These are phyloP conservation scores for Saturnispora ahearnii DNA, from an alignment of 805 yeast species.

Conservation along the genomic window DNA sequence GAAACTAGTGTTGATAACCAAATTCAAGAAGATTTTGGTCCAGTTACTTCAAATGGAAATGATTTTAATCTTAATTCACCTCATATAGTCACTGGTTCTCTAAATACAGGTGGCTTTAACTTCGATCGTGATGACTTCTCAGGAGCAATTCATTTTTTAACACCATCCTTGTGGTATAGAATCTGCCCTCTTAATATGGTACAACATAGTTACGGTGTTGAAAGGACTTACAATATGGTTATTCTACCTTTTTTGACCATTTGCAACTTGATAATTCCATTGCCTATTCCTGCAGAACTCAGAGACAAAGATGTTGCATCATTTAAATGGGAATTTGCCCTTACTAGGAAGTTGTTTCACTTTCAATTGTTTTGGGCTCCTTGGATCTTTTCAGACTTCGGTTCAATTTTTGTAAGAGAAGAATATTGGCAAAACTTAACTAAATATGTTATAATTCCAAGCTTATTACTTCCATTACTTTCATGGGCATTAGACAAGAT, in stretches of 20 bases:
- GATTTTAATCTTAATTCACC: background rate
- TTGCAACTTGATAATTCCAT: constrained; percentile 23
- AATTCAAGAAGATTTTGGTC: background rate
- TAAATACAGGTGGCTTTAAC: background rate
- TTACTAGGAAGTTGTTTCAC: constrained; percentile 20
- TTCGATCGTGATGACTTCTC: background rate
- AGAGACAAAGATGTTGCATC: constrained; percentile 10
- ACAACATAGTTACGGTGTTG: constrained; percentile 10
- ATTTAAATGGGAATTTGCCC: constrained; percentile 15
- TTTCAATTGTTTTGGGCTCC: constrained; percentile 21
- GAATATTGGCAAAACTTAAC: constrained; percentile 8
- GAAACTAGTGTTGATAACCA: background rate
- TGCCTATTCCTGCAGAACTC: constrained; percentile 16
- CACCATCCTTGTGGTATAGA: constrained; percentile 6
- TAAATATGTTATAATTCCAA: constrained; percentile 13
- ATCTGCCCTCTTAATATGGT: constrained; percentile 10
- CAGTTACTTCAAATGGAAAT: background rate
- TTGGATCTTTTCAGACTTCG: constrained; percentile 9
- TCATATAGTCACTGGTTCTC: background rate
- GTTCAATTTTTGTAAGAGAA: background rate
- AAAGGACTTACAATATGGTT: constrained; percentile 18
- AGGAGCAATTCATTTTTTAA: constrained; percentile 6
- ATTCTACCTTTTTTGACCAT: constrained; percentile 21
- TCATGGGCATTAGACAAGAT: background rate
- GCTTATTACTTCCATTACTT: constrained; percentile 1